These are phyloP conservation scores for Immersiella caudata DNA, from an alignment of 495 filamentous ascomycete genomes.

Conservation along the genomic window DNA sequence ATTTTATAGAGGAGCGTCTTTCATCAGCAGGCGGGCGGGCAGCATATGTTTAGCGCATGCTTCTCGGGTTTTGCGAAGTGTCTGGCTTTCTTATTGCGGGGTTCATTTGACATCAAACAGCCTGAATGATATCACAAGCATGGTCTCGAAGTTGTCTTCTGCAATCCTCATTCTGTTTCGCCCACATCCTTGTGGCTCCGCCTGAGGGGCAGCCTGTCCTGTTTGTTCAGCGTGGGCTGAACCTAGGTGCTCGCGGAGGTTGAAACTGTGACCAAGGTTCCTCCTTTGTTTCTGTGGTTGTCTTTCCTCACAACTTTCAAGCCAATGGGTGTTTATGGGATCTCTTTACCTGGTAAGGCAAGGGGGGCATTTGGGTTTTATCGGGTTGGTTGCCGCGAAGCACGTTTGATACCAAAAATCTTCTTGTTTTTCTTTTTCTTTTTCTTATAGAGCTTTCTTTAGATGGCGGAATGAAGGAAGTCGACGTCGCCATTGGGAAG, in stretches of 20 bases:
- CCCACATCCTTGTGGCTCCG: background rate
- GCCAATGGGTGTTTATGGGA: background rate
- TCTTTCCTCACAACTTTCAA: background rate
- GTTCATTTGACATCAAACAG: constrained; percentile 21
- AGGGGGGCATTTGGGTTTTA: too few relatives aligned
- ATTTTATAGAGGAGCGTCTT: constrained; percentile 29
- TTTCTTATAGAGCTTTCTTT: constrained; percentile 15
- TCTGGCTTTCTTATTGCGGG: constrained; percentile 10
- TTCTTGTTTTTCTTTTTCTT: too few relatives aligned
- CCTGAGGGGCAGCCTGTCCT: too few relatives aligned
- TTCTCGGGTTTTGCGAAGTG: constrained; percentile 10
- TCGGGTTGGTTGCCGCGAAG: constrained; percentile 7
- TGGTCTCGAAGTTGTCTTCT: background rate
- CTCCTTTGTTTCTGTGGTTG: background rate
- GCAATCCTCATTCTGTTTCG: background rate
- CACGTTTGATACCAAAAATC: constrained; percentile 21
- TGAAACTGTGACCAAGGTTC: background rate
- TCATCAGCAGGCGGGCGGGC: constrained; percentile 15
- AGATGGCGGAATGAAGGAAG: constrained; percentile 6
- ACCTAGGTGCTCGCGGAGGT: too few relatives aligned
- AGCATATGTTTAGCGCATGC: constrained; percentile 16
- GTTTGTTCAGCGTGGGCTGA: too few relatives aligned
- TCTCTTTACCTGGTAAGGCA: background rate
- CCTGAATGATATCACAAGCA: constrained; percentile 27
- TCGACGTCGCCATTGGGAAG: background rate